Evolutionary conservation across 768 basidiomycete genomes (phyloP), one percentile per base, ranked within the genome.

Genomic region (Multifurca ochricompacta): DNA sequence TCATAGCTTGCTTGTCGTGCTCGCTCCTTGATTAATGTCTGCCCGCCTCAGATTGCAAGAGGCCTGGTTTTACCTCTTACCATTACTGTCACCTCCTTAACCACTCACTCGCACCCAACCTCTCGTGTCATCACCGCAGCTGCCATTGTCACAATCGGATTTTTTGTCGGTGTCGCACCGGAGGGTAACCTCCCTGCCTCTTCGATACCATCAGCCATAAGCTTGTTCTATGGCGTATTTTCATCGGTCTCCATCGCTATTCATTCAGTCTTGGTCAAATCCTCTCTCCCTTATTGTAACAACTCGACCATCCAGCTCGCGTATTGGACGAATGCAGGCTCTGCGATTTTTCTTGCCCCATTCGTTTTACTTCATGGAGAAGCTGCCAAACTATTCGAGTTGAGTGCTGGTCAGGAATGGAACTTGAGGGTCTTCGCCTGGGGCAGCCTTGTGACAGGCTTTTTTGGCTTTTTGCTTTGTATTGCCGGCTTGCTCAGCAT

Each of bases 1-100:
- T 64, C 32, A 21, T 40, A 18, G 14, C 7, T 11, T 10, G 3
- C 30, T 47, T 7, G 28, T 23, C 16, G 3, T 27, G 2, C 18
- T 23, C 32, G 2, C 21, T 25, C 8, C 23, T 39, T 8, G 21
- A 10, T 51, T 4, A 28, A 25, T 34, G 11, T 10, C 41, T 5
- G 4, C 39, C 25, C 28, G 13, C n/a, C 7, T 19, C 68, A 91
- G 83, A 89, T 94, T 63, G 91, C 90, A 1, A 73, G 90, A 60
- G 90, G 91, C 0, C 76, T 94, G 34, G 83, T 89, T 3, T 74
- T 94, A 4, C 91, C 91, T 0, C 74, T 89, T 44, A 94, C 91
- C 1, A 88, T 92, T 51, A 57, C 79, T 23, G 80, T 91, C 39
- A 85, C 87, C 2, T 82, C 81, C 35, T 40, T 80, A 18, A 69